Evolutionary conservation across 2,329 filamentous ascomycete genomes (phyloP), one percentile per base, ranked within the genome.

Genomic region (Cladosporium cucumerinum): DNA sequence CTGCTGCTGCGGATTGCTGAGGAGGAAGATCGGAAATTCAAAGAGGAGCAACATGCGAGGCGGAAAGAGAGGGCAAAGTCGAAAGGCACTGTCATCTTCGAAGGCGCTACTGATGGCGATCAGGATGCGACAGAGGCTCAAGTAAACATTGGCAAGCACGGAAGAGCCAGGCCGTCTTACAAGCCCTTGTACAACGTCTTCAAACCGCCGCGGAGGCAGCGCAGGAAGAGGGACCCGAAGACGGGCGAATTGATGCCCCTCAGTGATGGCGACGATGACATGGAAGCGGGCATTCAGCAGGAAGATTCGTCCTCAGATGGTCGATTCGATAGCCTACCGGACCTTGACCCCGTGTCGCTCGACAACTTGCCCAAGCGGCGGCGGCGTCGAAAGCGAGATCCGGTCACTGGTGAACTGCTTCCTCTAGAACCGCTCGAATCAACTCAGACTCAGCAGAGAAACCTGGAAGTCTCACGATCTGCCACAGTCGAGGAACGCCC

Each of bases 121-220:
- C 63, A 57, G 12, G 65, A 65, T 26, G 60, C 54, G 36, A 46
- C 6, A 28, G 46, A 51, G 21, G 46, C 39, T 5, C 60, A 61
- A 11, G 65, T 66, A 16, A 60, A 60, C n/a, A 52, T 16, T 12
- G 43, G 39, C 26, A 61, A 65, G 21, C 67, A 71, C 61, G 73
- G 74, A 2, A 66, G 75, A 39, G 71, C 74, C 12, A 66, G 75
- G 43, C 75, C 75, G 8, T 71, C 69, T 23, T 77, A 76, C 65
- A 74, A 67, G 55, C 70, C 72, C 39, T 34, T 76, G 36, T 73
- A 68, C 65, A 66, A 61, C 39, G 39, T 39, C 12, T 23, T 54
- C 14, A 52, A 32, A 26, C 46, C 54, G 43, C 49, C 54, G 51
- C 49, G 64, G 11, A 65, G 70, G 39, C 66, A 72, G 30, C 67